Evolutionary conservation across 1,139 yeast species (phyloP), one percentile per base, ranked within the genome.

Genomic region (Eremothecium sinecaudum): DNA sequence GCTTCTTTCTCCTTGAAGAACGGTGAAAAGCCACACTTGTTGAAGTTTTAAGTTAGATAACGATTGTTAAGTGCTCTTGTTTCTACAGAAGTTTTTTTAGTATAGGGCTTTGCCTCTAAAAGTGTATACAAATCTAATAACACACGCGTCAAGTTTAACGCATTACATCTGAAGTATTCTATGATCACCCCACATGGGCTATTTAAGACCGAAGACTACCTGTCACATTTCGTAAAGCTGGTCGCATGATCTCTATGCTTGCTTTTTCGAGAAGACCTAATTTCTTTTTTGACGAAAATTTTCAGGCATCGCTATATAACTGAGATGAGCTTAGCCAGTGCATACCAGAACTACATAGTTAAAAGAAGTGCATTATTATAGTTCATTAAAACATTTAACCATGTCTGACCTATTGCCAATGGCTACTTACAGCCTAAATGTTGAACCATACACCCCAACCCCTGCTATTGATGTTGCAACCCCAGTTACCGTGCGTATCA

Each of bases 21-120:
- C 73, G 98, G 98, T 71, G 98, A 90, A 78, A 86, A 75, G 71
- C 99, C 98, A 63, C 98, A 90, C 73, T 81, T 83, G 69, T 86
- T 90, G 80, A 84, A 83, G 76, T 90, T 90, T 71, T 90, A 84
- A 80, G 17, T 17, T 27, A 27, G 17, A 17, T 21, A 15, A 17
- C 21, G 11, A 16, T n/a, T 27, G 14, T 27, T 17, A 18, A 27
- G 21, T 11, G 30, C 30, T 15, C 30, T 27, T 27, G 21, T 27
- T 27, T 18, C 30, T 18, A 27, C 30, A 27, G 14, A 27, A 27
- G 21, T 27, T 27, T 27, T 27, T 27, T 17, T 23, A 23, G 9
- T 27, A 9, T 27, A 27, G 30, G 30, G 30, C 17, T 16, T 17
- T 27, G 10, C 21, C 30, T 17, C 10, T 19, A 8, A 16, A 27